Base-by-base conservation (phyloP, 371 early-diverging fungal genomes). In the Haplosporangium sp. region DNA sequence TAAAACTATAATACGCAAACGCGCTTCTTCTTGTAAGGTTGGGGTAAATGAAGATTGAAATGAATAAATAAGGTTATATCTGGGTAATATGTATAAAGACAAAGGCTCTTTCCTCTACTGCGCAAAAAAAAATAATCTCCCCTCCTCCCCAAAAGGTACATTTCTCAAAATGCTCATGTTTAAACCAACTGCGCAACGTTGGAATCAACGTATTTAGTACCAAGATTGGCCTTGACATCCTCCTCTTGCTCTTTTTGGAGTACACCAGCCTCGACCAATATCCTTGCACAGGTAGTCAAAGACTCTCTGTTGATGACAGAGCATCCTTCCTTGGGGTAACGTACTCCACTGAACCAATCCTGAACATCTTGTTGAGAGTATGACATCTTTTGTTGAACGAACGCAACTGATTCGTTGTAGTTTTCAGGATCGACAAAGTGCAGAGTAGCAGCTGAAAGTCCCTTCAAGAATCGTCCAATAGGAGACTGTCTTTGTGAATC, bases 291-390 rank as follows among this genome's bases (percentile, higher is more conserved):
- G 2, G 90, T 89, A 4, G 85, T 82, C 57, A 88, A 66, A 0
- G 91, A 69, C 1, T 89, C 91, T 19, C 75, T 57, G 42, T 72
- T 69, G 40, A 89, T 85, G 3, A 90, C 90, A 1, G 85, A 84
- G 8, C 78, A 71, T n/a, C 86, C 84, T 11, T 88, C 84, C 15
- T 52, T 35, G 39, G 91, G 88, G 77, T 91, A 95, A 44, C 71
- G 71, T 8, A 94, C 93, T 3, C 88, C 89, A 71, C 83, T 87
- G 76, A 92, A 90, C 95, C 95, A 95, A 44, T 84, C 77, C 58
- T 85, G 77, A 0, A 93, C 94, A 83, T 95, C 95, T n/a, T 85
- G 85, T 55, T 74, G 81, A 11, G 83, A 74, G 44, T 94, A 92
- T 8, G 90, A 86, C 64, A 94, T 86, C 71, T 74, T 83, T 6